A percentile compares a stretch with the other conserved stretches of the same genome.
These are phyloP conservation scores for Oryza punctata DNA, from an alignment of 176 grass and related monocot species.

Conservation along the genomic window DNA sequence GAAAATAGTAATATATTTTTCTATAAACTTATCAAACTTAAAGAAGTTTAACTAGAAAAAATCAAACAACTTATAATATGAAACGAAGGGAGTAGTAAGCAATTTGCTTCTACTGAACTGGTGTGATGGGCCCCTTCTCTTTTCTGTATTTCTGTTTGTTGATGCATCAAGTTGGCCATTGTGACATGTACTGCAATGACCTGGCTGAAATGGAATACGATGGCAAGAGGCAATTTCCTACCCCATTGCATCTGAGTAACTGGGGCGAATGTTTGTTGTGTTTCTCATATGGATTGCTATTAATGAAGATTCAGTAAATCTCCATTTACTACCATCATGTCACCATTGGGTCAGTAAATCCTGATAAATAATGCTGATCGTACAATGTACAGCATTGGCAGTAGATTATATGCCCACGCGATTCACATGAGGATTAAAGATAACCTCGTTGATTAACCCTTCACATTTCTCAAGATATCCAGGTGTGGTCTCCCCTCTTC, in stretches of 20 bases:
- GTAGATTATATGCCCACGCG: not conserved
- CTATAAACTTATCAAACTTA: too few species aligned
- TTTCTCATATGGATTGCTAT: not conserved
- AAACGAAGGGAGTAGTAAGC: too few species aligned
- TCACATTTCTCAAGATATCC: not conserved
- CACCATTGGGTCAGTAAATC: not conserved
- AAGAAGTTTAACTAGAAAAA: too few species aligned
- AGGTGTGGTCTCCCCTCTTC: not conserved
- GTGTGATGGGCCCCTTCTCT: not conserved
- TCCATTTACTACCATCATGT: not conserved
- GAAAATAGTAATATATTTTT: too few species aligned
- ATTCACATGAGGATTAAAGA: not conserved
- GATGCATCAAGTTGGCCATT: not conserved
- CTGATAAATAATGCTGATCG: not conserved
- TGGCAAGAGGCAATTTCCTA: not conserved
- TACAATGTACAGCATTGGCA: not conserved
- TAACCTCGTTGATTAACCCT: not conserved
- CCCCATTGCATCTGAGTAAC: not conserved
- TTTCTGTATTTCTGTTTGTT: slow-evolving; percentile 7
- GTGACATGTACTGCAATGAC: slow-evolving; percentile 6
- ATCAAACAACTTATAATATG: too few species aligned
- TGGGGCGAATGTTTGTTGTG: not conserved
- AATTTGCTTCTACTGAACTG: not conserved
- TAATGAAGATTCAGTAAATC: not conserved
- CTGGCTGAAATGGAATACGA: slow-evolving; percentile 7